Evolutionary conservation across 192 early-diverging fungal genomes (phyloP).

Genomic region (Rhizophagus prolifer): DNA sequence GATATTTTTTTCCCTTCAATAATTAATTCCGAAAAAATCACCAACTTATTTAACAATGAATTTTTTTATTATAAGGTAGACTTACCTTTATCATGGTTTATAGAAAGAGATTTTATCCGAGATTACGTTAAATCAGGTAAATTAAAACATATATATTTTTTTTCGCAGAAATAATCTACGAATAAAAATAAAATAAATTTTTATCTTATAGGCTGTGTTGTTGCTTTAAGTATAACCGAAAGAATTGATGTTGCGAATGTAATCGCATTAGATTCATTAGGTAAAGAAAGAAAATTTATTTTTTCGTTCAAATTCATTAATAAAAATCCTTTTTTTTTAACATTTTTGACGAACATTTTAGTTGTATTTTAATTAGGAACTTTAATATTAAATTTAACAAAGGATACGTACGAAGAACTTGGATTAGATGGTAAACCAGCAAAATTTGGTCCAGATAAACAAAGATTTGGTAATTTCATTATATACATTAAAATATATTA

Average conservation of each 20-base stretch:
- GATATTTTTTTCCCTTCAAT: slow-evolving; percentile 14
- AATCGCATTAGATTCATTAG: slow-evolving; percentile 14
- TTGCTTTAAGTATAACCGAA: slow-evolving; percentile 23
- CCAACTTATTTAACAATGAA: not conserved
- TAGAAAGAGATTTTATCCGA: slow-evolving; percentile 13
- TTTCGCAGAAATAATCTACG: not conserved
- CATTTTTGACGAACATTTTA: slow-evolving; percentile 9
- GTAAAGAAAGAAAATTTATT: slow-evolving; percentile 18
- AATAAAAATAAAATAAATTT: not conserved
- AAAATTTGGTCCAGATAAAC: slow-evolving; percentile 35
- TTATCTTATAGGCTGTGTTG: not conserved
- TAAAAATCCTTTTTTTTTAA: not conserved
- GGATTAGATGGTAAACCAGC: slow-evolving; percentile 39
- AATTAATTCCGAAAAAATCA: slow-evolving; percentile 3
- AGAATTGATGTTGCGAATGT: slow-evolving; percentile 25
- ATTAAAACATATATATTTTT: not conserved
- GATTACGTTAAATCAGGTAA: slow-evolving; percentile 17
- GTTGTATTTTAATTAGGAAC: slow-evolving; percentile 35
- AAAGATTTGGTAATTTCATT: slow-evolving; percentile 39
- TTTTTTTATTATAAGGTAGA: slow-evolving; percentile 19
- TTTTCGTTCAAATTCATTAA: not conserved
- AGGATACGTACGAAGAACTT: slow-evolving; percentile 47
- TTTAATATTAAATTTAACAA: slow-evolving; percentile 41
- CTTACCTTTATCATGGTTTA: slow-evolving; percentile 21
- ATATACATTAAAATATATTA: too few relatives aligned